Evolutionary conservation across 2,329 filamentous ascomycete species (phyloP), one percentile per base, ranked within the genome.

Genomic region (Fonsecaea pedrosoi): DNA sequence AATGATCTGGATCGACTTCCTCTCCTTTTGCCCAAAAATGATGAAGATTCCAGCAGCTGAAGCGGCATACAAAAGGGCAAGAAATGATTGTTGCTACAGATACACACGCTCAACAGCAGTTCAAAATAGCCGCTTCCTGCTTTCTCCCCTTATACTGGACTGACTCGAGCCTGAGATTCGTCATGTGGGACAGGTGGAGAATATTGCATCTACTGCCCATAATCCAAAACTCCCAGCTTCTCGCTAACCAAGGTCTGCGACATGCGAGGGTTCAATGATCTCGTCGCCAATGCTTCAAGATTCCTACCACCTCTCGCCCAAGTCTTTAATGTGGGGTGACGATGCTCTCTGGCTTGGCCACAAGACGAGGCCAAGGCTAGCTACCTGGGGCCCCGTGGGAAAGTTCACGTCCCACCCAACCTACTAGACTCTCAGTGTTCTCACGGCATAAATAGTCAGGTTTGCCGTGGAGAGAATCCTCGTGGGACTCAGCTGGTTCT

Each of bases 1-100:
- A 55, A 55, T 12, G 53, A 55, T n/a, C 53, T 55, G 53, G 53
- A 55, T 55, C 53, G 30, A 15, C 53, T 55, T 55, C 53, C 53
- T 3, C 34, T 35, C 30, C 53, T 55, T 37, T 30, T 55, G 4
- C 30, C 53, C 30, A 55, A 55, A 21, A 55, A 34, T 37, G 53
- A 55, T 21, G 53, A 55, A 34, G 53, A 55, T 4, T 7, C 53
- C 25, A 13, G 30, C 4, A 35, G 53, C 34, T 55, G 53, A 55
- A 50, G 18, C 45, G n/a, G 25, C 10, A 50, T 4, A 12, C 4
- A 21, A 50, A 45, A 10, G 40, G 18, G 1, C 25, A 25, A 13
- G 18, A 18, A 12, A 25, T 12, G 21, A 25, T 10, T 9, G 21
- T 50, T 21, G 12, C 2, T 3, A 12, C 18, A 25, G 18, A 50